phyloP scores from a whole-genome alignment of 2,329 filamentous ascomycete species.

The Aspergillus floridensis region DNA sequence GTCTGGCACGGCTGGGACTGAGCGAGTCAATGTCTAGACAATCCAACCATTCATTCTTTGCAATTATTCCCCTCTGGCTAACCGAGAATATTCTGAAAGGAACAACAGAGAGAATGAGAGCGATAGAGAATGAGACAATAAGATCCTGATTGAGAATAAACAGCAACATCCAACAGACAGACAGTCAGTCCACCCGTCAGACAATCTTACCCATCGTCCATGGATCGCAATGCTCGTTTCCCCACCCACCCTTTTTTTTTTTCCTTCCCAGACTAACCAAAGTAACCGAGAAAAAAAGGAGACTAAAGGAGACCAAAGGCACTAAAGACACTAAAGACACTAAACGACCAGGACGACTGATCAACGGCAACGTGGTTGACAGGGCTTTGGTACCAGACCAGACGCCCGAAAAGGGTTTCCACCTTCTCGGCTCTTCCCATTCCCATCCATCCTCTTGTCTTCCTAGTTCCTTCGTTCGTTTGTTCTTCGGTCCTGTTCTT shows the following conservation, averaged over 20 bases:
- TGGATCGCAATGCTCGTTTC: not conserved
- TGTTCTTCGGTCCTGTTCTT: not conserved
- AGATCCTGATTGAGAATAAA: not conserved
- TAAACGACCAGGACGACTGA: slow-evolving; percentile 12
- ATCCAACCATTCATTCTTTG: not conserved
- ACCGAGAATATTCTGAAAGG: no score
- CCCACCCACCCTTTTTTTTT: not conserved
- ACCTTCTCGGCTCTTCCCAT: slow-evolving; percentile 10
- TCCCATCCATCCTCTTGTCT: no score
- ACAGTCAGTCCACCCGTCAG: not conserved
- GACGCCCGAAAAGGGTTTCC: slow-evolving; percentile 12
- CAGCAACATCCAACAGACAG: not conserved
- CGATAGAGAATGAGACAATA: not conserved
- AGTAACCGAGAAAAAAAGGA: not conserved
- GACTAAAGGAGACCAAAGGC: not conserved
- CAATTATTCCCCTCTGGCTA: no score
- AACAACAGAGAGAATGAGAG: not conserved
- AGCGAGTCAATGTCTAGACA: not conserved
- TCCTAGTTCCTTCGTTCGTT: slow-evolving; percentile 4
- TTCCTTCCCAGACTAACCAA: no score
- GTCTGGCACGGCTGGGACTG: no score
- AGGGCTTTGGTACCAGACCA: slow-evolving; percentile 16
- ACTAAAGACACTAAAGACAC: not conserved
- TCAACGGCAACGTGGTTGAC: slow-evolving; percentile 28
- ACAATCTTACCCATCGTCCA: not conserved